phyloP scores from a whole-genome alignment of 768 basidiomycete species.

The Glaciozyma antarctica region DNA sequence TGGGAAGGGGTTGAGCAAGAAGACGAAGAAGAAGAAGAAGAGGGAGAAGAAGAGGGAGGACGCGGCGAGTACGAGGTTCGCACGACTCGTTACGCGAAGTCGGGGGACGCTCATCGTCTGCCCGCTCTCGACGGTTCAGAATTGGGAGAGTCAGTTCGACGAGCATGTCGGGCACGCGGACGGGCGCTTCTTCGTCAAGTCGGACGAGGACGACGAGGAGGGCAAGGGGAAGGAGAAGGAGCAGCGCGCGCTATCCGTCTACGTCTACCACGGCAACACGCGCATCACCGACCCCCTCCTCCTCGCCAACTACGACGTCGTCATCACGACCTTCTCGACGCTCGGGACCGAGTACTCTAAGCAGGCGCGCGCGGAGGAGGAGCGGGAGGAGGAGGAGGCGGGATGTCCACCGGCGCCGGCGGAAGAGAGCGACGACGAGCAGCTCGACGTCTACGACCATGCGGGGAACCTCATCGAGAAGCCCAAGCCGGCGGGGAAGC shows the following conservation, averaged over 20 bases:
- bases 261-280: conserved; percentile 89
- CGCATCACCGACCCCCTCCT: conserved; percentile 76
- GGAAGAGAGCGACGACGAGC: conserved; percentile 35
- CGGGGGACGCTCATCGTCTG: conserved; percentile 93
- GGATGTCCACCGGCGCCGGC: conserved; percentile 27
- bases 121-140: conserved; percentile 88
- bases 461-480: conserved; percentile 50
- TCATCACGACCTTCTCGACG: conserved; percentile 94
- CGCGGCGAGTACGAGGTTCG: conserved; percentile 55
- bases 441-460: conserved; percentile 51
- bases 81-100: conserved; percentile 69
- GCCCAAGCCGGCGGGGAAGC: conserved; percentile 31
- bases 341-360: conserved; percentile 90
- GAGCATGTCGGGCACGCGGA: conserved; percentile 51
- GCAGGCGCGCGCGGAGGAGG: conserved; percentile 59
- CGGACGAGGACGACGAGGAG: background rate
- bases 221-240: conserved; percentile 20
- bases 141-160: conserved; percentile 97
- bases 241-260: conserved; percentile 45
- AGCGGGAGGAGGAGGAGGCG: conserved; percentile 57
- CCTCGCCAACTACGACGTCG: conserved; percentile 87
- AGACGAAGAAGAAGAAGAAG: conserved; percentile 57
- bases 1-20: conserved; percentile 54
- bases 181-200: background rate
- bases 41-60: conserved; percentile 47